These are phyloP conservation scores for Myriosclerotinia curreyana DNA, from an alignment of 2,329 filamentous ascomycete species.

Conservation along the genomic window DNA sequence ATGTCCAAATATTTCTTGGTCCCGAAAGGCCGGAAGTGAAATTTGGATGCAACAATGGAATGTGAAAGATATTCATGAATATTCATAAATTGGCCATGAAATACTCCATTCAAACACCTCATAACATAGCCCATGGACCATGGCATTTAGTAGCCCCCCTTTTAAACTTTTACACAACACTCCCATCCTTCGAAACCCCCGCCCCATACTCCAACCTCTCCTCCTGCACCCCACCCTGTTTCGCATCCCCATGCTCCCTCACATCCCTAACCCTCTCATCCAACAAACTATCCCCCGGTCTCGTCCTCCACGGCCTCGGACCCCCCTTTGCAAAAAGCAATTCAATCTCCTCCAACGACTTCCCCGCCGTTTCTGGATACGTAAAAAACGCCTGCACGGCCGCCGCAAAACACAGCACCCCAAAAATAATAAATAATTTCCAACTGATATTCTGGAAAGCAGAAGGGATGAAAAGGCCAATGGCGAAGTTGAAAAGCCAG, in stretches of 20 bases:
- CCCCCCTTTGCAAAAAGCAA: conserved; percentile 34
- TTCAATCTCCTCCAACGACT: conserved; percentile 41
- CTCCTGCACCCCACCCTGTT: neutral
- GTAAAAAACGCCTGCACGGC: conserved; percentile 37
- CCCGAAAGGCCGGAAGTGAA: too few relatives aligned
- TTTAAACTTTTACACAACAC: neutral
- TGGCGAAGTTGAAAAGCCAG: conserved; percentile 58
- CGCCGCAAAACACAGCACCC: conserved; percentile 46
- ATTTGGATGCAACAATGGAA: too few relatives aligned
- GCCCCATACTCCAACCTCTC: conserved; percentile 1
- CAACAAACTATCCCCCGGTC: conserved; percentile 25
- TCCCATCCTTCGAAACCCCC: neutral
- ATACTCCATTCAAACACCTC: neutral
- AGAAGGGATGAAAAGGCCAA: conserved; percentile 57
- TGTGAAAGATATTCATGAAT: too few relatives aligned
- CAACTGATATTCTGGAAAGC: conserved; percentile 57
- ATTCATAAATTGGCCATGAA: too few relatives aligned
- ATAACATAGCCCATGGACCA: neutral
- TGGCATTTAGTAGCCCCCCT: neutral
- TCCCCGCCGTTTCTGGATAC: conserved; percentile 40
- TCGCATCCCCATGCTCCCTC: conserved; percentile 12
- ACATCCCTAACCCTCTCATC: conserved; percentile 28
- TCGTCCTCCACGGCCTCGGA: conserved; percentile 32
- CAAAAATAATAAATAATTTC: conserved; percentile 52
- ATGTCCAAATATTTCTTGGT: too few relatives aligned